Base-by-base conservation (phyloP, 805 yeast species). In the Monosporozyma servazzii region DNA sequence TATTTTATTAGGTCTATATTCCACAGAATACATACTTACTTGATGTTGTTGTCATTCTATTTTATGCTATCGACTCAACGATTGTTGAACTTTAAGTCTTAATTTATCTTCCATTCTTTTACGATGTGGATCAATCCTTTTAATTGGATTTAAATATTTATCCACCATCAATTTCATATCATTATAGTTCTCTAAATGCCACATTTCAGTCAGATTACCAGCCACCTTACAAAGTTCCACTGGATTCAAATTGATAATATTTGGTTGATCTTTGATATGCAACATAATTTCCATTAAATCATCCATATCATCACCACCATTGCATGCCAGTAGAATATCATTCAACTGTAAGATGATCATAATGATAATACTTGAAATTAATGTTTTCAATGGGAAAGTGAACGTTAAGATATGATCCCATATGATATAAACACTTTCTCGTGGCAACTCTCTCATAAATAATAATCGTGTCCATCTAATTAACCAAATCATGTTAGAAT, bases 391-490 rank as follows among this genome's bases (percentile, higher is more conserved):
- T n/a, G 64, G 64, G 43, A 58, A 57, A 25, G 51, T 51, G 23
- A 56, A 59, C 1, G 68, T 61, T 47, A 64, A 48, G 2, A 65
- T 47, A 53, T 62, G 68, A 52, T 65, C 69, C 70, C 70, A 66
- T 13, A 66, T 53, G 13, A 56, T 54, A n/a, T 57, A 48, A 1
- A 57, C 59, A 25, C 59, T 51, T 9, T 57, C 59, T 30, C 49
- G 47, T 10, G 64, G 62, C 33, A 66, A 48, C 48, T 66, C 70
- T 49, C 70, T 58, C 30, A 65, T 41, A 18, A 66, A 60, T 5
- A 65, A 48, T 41, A 66, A 51, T 43, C 69, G 53, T 18, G 64
- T 61, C 70, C 70, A 66, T 39, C 69, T 54, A 39, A 66, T 55
- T n/a, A 66, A 53, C 70, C 70, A 66, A 21, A 66, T 56, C 33